Conservation (phyloP, 2,329 filamentous ascomycete species). For the Pestalotiopsis sp. region DNA sequence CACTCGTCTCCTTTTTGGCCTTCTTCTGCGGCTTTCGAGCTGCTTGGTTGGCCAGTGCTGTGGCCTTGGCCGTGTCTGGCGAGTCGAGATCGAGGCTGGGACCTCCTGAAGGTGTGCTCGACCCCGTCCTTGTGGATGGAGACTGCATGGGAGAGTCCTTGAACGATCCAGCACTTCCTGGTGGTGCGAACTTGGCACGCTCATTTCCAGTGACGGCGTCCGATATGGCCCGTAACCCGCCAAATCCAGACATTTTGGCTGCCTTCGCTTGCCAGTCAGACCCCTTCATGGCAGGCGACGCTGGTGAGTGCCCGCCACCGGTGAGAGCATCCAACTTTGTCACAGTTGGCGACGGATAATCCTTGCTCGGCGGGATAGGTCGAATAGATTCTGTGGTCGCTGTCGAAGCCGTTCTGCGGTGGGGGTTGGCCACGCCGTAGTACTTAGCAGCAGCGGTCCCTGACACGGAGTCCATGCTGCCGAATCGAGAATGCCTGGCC, state of each 20-base stretch:
- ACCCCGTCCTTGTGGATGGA: slow-evolving; percentile 72
- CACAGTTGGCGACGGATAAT: slow-evolving; percentile 57
- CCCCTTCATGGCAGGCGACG: slow-evolving; percentile 43
- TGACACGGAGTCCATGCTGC: slow-evolving; percentile 74
- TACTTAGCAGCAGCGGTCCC: slow-evolving; percentile 74
- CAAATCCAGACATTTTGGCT: slow-evolving; percentile 53
- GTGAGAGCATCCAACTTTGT: slow-evolving; percentile 59
- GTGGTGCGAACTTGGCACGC: slow-evolving; percentile 53
- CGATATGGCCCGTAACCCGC: slow-evolving; percentile 81
- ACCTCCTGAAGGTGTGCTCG: slow-evolving; percentile 66
- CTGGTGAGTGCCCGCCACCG: slow-evolving; percentile 41
- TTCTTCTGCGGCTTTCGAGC: slow-evolving; percentile 51
- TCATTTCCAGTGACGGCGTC: slow-evolving; percentile 66
- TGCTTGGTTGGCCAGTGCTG: slow-evolving; percentile 45
- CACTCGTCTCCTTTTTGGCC: slow-evolving; percentile 96
- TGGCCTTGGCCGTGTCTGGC: slow-evolving; percentile 61
- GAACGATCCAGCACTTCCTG: slow-evolving; percentile 48
- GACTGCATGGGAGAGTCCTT: slow-evolving; percentile 62
- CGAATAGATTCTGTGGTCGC: slow-evolving; percentile 58
- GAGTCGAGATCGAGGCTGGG: slow-evolving; percentile 81
- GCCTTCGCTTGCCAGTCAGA: slow-evolving; percentile 64
- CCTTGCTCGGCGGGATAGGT: slow-evolving; percentile 55
- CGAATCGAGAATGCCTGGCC: slow-evolving; percentile 76
- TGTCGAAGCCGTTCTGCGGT: slow-evolving; percentile 65
- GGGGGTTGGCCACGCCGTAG: slow-evolving; percentile 57